Conservation (phyloP, 345 rosid genomes). For the Viola odorata region DNA sequence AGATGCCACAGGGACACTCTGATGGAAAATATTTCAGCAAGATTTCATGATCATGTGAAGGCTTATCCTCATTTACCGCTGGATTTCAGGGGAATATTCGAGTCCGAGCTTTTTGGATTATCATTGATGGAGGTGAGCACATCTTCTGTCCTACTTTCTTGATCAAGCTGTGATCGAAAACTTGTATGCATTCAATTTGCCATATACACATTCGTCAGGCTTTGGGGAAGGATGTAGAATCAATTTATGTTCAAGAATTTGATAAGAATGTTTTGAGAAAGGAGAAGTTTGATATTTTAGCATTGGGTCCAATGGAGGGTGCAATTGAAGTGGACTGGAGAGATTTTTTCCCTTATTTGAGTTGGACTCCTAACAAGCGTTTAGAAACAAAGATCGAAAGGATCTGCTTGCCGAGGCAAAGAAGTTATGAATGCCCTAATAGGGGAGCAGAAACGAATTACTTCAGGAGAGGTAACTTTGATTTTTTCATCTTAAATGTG, state of each 20-base stretch:
- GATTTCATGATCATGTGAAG: conserved; percentile 35
- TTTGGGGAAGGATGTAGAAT: conserved; percentile 54
- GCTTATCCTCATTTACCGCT: conserved; percentile 35
- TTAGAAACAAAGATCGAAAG: conserved; percentile 46
- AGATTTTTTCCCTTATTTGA: conserved; percentile 84
- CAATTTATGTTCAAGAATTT: conserved; percentile 63
- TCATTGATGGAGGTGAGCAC: conserved; percentile 61
- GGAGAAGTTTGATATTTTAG: conserved; percentile 49
- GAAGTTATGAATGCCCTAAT: conserved; percentile 65
- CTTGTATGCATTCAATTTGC: not conserved
- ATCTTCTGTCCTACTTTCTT: no score
- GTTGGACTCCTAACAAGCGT: conserved; percentile 68
- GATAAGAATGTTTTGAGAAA: conserved; percentile 49
- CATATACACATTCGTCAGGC: conserved; percentile 30
- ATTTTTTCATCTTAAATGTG: not conserved
- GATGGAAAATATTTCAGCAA: conserved; percentile 44
- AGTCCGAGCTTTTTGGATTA: conserved; percentile 63
- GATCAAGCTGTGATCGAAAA: not conserved
- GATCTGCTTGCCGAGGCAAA: conserved; percentile 44
- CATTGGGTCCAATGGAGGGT: conserved; percentile 69
- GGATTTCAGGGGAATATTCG: conserved; percentile 71
- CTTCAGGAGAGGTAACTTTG: conserved; percentile 44
- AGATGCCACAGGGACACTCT: conserved; percentile 51
- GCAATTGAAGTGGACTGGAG: conserved; percentile 91
- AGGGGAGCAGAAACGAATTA: conserved; percentile 38